A percentile compares a stretch with the other conserved stretches of the same genome.
phyloP scores from a whole-genome alignment of 1,284 basidiomycete species.

The Malassezia slooffiae region DNA sequence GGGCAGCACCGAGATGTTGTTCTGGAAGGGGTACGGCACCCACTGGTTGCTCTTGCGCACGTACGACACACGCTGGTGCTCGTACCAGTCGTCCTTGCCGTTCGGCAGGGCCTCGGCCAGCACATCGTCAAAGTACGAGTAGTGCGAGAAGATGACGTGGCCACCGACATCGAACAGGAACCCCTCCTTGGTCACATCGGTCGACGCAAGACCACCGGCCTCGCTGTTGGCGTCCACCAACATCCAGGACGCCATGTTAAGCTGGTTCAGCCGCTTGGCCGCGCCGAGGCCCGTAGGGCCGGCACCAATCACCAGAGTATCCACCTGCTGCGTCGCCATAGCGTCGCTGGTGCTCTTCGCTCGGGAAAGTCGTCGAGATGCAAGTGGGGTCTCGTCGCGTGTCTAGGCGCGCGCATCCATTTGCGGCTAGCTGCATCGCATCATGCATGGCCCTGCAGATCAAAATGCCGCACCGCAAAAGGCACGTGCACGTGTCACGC shows the following conservation, averaged over 20 bases:
- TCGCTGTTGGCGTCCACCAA: constrained; percentile 49
- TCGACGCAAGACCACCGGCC: constrained; percentile 52
- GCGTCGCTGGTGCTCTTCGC: too few species aligned
- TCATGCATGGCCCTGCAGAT: too few species aligned
- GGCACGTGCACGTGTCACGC: too few species aligned
- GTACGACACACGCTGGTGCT: constrained; percentile 53
- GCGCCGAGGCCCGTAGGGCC: constrained; percentile 51
- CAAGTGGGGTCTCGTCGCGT: too few species aligned
- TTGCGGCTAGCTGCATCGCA: too few species aligned
- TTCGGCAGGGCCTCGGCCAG: constrained; percentile 50
- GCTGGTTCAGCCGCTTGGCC: constrained; percentile 51
- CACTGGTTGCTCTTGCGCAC: constrained; percentile 50
- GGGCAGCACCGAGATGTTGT: constrained; percentile 52
- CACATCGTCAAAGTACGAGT: constrained; percentile 52
- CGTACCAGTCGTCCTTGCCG: constrained; percentile 50
- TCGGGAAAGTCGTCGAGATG: too few species aligned
- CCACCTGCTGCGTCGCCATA: constrained; percentile 24
- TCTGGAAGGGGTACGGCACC: constrained; percentile 51
- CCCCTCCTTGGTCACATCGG: constrained; percentile 51
- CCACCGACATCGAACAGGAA: constrained; percentile 53
- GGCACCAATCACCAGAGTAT: constrained; percentile 45
- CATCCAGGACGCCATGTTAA: constrained; percentile 48
- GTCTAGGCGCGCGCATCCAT: too few species aligned
- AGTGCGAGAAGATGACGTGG: constrained; percentile 54
- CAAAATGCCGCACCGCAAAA: too few species aligned